A percentile compares a stretch with the other conserved stretches of the same genome.
Conservation (phyloP, 2,329 filamentous ascomycete species). For the Calonectria hawksworthii region DNA sequence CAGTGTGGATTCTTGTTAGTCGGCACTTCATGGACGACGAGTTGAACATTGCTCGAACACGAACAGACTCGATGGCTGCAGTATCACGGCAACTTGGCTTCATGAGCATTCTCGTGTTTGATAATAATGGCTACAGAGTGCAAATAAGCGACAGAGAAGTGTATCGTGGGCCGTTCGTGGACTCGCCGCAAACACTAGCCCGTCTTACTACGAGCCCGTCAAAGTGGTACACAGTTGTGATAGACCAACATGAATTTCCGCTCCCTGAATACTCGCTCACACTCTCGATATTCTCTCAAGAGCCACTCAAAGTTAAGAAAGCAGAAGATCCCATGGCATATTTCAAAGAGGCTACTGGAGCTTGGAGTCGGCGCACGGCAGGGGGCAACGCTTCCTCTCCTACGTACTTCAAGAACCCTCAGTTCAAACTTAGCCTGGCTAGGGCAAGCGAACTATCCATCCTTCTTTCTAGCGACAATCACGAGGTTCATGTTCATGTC, state of each 20-base stretch:
- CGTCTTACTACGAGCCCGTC: constrained; percentile 66
- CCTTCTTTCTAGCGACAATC: constrained; percentile 76
- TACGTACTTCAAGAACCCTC: constrained; percentile 87
- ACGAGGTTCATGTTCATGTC: constrained; percentile 83
- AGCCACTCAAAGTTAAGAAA: constrained; percentile 70
- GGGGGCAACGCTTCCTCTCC: constrained; percentile 86
- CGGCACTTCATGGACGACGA: constrained; percentile 85
- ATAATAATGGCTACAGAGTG: constrained; percentile 77
- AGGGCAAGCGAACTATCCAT: constrained; percentile 75
- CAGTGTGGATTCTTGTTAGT: constrained; percentile 87
- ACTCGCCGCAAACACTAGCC: constrained; percentile 92
- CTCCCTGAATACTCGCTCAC: constrained; percentile 86
- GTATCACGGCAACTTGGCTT: constrained; percentile 77
- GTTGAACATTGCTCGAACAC: constrained; percentile 66
- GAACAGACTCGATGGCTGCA: constrained; percentile 56
- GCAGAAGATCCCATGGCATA: constrained; percentile 73
- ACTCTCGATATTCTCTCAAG: constrained; percentile 83
- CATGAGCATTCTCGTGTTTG: constrained; percentile 89
- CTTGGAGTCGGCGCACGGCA: constrained; percentile 84
- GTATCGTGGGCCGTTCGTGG: constrained; percentile 87
- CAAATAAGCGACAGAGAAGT: constrained; percentile 80
- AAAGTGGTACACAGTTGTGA: constrained; percentile 71
- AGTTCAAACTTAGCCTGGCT: constrained; percentile 78
- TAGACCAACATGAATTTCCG: constrained; percentile 85
- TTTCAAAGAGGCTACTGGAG: constrained; percentile 70